phyloP scores from a whole-genome alignment of 768 basidiomycete species.

The Kondoa subrosea region DNA sequence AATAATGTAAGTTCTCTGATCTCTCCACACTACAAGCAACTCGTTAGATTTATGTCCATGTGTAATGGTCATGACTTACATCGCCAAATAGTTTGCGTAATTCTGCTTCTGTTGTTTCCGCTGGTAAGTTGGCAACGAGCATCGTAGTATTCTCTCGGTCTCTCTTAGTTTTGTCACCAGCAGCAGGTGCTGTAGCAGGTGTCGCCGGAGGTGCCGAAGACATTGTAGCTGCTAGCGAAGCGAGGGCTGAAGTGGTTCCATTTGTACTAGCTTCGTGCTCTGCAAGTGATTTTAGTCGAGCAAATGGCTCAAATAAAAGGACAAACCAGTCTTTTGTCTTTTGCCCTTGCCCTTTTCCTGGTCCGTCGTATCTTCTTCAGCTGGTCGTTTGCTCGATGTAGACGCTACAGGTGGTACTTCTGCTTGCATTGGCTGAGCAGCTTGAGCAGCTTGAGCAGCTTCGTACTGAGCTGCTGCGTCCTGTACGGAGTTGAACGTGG shows the following conservation, averaged over 20 bases:
- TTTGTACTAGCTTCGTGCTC: neutral
- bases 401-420: neutral
- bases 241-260: neutral
- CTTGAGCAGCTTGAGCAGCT: slow-evolving; percentile 39
- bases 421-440: slow-evolving; percentile 35
- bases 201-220: neutral
- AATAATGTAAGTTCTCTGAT: slow-evolving; percentile 73
- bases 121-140: slow-evolving; percentile 59
- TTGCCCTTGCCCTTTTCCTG: neutral
- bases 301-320: neutral
- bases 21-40: slow-evolving; percentile 53
- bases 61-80: slow-evolving; percentile 38
- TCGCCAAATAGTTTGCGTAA: slow-evolving; percentile 66
- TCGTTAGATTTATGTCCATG: neutral
- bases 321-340: neutral
- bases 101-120: slow-evolving; percentile 44
- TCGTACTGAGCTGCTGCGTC: slow-evolving; percentile 1
- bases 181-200: neutral
- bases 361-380: neutral
- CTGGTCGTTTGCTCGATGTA: neutral
- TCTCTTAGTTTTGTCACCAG: slow-evolving; percentile 28
- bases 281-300: neutral
- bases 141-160: slow-evolving; percentile 92
- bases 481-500: neutral
- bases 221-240: neutral